These are phyloP conservation scores for Yarrowia yakushimensis DNA, from an alignment of 805 yeast genomes.

Conservation along the genomic window DNA sequence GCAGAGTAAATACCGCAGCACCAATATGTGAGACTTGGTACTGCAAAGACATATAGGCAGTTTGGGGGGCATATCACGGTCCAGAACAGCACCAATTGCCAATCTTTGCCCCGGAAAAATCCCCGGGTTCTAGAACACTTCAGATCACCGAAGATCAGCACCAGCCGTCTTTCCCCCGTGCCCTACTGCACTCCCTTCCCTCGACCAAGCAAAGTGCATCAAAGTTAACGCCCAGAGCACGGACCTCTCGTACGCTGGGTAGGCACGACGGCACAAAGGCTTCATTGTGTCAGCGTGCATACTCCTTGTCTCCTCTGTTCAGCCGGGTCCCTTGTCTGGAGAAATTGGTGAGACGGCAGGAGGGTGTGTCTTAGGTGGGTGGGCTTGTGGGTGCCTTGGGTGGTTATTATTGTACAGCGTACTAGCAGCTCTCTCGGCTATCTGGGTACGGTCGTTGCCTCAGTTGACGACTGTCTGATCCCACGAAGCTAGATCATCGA, in stretches of 20 bases:
- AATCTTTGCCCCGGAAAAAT: too few species aligned
- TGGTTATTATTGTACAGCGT: too few species aligned
- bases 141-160: background rate
- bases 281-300: background rate
- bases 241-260: background rate
- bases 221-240: background rate
- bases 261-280: background rate
- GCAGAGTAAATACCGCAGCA: background rate
- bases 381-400: too few species aligned
- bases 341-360: too few species aligned
- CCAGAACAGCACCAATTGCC: too few species aligned
- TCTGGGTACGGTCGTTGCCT: too few species aligned
- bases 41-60: background rate
- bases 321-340: background rate
- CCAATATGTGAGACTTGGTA: background rate
- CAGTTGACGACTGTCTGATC: too few species aligned
- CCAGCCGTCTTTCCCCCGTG: slow-evolving; percentile 2
- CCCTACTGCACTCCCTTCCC: background rate
- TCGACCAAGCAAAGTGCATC: background rate
- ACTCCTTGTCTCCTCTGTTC: background rate
- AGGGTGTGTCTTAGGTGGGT: too few species aligned
- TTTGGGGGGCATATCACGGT: too few species aligned
- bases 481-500: too few species aligned
- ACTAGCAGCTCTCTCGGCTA: too few species aligned
- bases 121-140: background rate